Percentiles rank a stretch among this genome's conserved stretches.
phyloP scores from a whole-genome alignment of 2,329 filamentous ascomycete genomes.

The Claviceps pusilla region DNA sequence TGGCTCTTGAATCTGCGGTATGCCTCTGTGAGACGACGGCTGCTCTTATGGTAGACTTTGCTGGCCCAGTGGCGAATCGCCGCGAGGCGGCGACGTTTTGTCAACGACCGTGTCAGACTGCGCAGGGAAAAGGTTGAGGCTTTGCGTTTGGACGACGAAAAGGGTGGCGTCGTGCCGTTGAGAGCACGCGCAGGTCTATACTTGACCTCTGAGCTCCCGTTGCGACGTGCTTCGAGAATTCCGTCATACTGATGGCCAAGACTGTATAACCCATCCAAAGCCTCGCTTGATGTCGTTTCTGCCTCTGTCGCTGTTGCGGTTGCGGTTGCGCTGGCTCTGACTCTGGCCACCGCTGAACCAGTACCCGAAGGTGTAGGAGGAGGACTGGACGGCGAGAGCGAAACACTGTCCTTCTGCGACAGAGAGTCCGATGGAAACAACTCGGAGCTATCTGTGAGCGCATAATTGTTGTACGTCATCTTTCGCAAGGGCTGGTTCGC shows the following conservation, averaged over 20 bases:
- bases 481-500: conserved; percentile 8
- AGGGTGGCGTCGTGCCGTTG: neutral
- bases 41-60: conserved; percentile 13
- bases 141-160: conserved; percentile 14
- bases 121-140: conserved; percentile 18
- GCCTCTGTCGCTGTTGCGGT: too few relatives aligned
- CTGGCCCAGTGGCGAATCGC: conserved; percentile 17
- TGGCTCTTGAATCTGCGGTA: conserved; percentile 15
- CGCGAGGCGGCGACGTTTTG: conserved; percentile 12
- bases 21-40: conserved; percentile 12
- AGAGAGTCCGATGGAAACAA: conserved; percentile 10
- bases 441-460: conserved; percentile 15
- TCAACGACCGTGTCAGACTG: conserved; percentile 13
- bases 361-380: neutral
- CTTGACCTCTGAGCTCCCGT: conserved; percentile 8
- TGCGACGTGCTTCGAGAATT: conserved; percentile 7
- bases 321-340: too few relatives aligned
- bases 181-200: neutral
- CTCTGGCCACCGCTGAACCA: neutral
- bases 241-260: conserved; percentile 13
- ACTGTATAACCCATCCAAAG: conserved; percentile 2
- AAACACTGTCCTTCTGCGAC: conserved; percentile 8
- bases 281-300: neutral
- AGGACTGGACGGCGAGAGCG: neutral
- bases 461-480: conserved; percentile 12